A percentile compares a stretch with the other conserved stretches of the same genome.
These are phyloP conservation scores for Euphorbia pulcherrima DNA, from an alignment of 345 rosid genomes.

Conservation along the genomic window DNA sequence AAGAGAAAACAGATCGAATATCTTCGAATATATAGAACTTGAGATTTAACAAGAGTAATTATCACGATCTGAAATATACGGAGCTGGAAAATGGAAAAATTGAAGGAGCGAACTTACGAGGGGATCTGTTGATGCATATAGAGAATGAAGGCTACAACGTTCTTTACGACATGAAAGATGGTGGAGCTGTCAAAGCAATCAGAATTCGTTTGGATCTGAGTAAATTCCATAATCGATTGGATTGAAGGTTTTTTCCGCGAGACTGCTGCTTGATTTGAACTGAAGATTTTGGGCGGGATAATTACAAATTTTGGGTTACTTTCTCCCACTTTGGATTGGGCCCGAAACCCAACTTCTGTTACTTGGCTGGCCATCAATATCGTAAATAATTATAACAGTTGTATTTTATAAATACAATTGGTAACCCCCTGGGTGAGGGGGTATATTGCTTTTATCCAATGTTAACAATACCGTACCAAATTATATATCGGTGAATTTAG, in stretches of 20 bases:
- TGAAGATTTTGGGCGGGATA: constrained; percentile 11
- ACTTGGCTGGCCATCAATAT: no score
- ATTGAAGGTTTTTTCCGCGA: neutral
- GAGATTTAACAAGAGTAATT: neutral
- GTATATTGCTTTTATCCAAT: no score
- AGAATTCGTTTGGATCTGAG: constrained; percentile 34
- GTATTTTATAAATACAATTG: no score
- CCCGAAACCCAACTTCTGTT: no score
- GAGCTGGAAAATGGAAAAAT: neutral
- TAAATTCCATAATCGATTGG: constrained; percentile 11
- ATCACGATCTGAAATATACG: neutral
- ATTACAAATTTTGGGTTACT: neutral
- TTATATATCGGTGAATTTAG: no score
- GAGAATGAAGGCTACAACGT: constrained; percentile 66
- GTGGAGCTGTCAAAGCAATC: constrained; percentile 45
- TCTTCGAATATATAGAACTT: neutral
- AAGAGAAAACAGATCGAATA: neutral
- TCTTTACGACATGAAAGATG: constrained; percentile 60
- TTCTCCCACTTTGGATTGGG: no score
- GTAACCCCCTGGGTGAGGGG: no score
- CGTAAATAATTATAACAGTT: no score
- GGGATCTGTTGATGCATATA: constrained; percentile 98
- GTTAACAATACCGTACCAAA: no score
- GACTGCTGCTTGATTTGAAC: constrained; percentile 1
- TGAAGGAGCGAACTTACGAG: constrained; percentile 39